Evolutionary conservation across 768 basidiomycete species (phyloP).

Genomic region (Baorangia bicolor): DNA sequence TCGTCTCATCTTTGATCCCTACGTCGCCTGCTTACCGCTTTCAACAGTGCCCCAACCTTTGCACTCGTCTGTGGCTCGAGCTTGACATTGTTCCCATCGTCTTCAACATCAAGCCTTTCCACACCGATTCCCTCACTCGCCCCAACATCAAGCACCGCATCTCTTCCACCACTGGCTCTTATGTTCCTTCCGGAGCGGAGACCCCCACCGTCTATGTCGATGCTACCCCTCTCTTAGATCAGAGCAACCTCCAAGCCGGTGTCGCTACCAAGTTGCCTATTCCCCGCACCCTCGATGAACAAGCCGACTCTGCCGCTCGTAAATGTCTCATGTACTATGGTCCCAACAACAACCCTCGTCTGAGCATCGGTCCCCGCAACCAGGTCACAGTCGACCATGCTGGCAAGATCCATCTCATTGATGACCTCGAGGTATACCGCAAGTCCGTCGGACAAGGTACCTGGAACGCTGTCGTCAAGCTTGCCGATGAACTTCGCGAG

Average conservation of each 20-base stretch:
- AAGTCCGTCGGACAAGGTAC: constrained; percentile 70
- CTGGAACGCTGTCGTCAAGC: constrained; percentile 80
- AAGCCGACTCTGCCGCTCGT: constrained; percentile 83
- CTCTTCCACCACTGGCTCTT: constrained; percentile 76
- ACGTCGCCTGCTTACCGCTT: constrained; percentile 21
- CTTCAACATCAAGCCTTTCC: constrained; percentile 82
- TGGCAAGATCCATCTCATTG: constrained; percentile 83
- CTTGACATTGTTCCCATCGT: constrained; percentile 83
- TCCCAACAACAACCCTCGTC: constrained; percentile 79
- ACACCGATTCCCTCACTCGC: constrained; percentile 74
- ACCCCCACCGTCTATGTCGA: constrained; percentile 73
- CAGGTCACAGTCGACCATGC: constrained; percentile 86
- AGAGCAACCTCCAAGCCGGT: constrained; percentile 41
- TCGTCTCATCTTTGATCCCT: constrained; percentile 5
- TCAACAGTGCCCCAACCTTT: constrained; percentile 69
- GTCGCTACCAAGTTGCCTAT: constrained; percentile 64
- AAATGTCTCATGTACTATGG: constrained; percentile 84
- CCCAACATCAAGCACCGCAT: constrained; percentile 82
- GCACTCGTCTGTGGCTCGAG: constrained; percentile 81
- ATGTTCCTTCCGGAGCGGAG: constrained; percentile 72
- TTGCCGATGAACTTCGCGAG: constrained; percentile 80
- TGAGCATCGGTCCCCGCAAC: constrained; percentile 79
- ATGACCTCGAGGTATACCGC: constrained; percentile 76
- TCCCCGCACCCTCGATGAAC: constrained; percentile 75
- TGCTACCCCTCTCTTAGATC: constrained; percentile 46